Base-by-base conservation (phyloP, 768 basidiomycete species). In the Mycena vulgaris region DNA sequence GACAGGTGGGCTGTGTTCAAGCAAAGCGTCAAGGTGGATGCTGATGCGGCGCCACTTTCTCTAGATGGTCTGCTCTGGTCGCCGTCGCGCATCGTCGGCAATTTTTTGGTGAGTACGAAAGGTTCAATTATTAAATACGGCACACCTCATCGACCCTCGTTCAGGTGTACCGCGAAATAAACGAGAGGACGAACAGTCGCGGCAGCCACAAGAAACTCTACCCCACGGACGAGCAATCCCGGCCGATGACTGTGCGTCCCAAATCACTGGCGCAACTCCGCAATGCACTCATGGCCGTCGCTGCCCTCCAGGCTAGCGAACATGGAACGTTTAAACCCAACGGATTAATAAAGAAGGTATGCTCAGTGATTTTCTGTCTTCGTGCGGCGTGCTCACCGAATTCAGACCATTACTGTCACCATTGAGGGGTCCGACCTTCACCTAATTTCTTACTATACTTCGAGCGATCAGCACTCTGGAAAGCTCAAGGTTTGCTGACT, bases 121-220 rank as follows among this genome's bases (percentile, higher is more conserved):
- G 47, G n/a, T 39, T 28, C 23, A 28, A 8, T 49, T 13, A 19
- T 56, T 49, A 27, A 10, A 21, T 40, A 13, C 42, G 30, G 40
- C 28, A 49, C 21, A 63, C 23, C 51, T 58, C n/a, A 27, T 67
- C 60, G 59, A 64, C 31, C 21, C 31, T 14, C 28, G 56, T 57
- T 55, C 63, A 95, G 93, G 90, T 95, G 25, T 96, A 96, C 80
- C 90, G 93, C 42, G 93, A 95, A 77, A 92, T 94, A 68, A 90
- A 89, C 69, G 90, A 92, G 76, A 80, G 94, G 75, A 84, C 89
- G 67, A 85, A 84, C 82, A 87, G 90, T 78, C 81, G 91, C 71
- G 83, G 84, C 19, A 80, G 80, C 60, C 84, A 86, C 73, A 87
- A 85, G 75, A 88, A 85, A 65, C 77, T 86, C 5, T 87, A 88